Evolutionary conservation across 805 yeast genomes (phyloP), one percentile per base, ranked within the genome.

Genomic region (Myxozyma lipomycoides): DNA sequence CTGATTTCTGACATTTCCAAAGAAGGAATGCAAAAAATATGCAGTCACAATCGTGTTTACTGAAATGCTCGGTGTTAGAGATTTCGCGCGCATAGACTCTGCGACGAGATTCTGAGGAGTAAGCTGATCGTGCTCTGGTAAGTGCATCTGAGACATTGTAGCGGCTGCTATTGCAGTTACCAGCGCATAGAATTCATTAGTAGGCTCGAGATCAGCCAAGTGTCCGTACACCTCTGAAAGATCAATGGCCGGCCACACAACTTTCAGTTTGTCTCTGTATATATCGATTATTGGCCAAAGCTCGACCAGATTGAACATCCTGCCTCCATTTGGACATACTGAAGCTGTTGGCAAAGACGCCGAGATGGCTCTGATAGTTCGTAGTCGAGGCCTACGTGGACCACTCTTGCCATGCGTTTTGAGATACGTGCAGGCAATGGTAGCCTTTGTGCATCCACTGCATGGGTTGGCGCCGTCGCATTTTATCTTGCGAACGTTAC

Each of bases 21-120:
- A 43, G 32, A 35, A 43, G 17, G 25, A 4, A 25, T 43, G 46
- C 40, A 43, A 25, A 25, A 43, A 43, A 35, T 19, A 43, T 10
- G 46, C 17, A n/a, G 19, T 21, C 21, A 34, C 23, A 19, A 36
- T 36, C 4, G 21, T 21, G 40, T 32, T 19, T 3, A 23, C 40
- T 10, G 9, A 28, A 1, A 21, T 19, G 3, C 17, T 28, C 18
- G 12, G 18, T n/a, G 46, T 43, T 17, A 28, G 24, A 7, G 46
- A 12, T 35, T 28, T 25, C 35, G 25, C 40, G 21, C 46, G 23
- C n/a, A 4, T 17, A 7, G 25, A 21, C 24, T 43, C 46, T 4
- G 7, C 17, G 15, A 21, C 35, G 10, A 43, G 3, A 6, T 25
- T 23, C 4, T 19, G 22, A 0, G 26, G 17, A 7, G 32, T 7